phyloP scores from a whole-genome alignment of 1,284 basidiomycete genomes.

The Boletus smithii region DNA sequence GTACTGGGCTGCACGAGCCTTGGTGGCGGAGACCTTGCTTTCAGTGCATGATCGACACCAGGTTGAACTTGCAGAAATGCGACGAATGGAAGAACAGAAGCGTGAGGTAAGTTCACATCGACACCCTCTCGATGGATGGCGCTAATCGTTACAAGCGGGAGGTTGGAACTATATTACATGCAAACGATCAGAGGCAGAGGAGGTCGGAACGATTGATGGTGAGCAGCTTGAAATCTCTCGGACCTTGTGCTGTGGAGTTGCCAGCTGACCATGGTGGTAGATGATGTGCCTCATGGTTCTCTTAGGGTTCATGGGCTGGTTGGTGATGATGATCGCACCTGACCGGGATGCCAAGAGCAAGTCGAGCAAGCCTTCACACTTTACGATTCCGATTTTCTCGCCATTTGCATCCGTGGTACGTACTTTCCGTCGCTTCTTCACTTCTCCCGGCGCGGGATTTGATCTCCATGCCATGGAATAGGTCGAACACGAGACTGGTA shows the following conservation, averaged over 20 bases:
- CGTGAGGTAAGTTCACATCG: slow-evolving; percentile 39
- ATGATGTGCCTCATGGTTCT: slow-evolving; percentile 40
- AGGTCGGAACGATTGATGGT: slow-evolving; percentile 55
- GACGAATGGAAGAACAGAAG: slow-evolving; percentile 42
- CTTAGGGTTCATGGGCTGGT: slow-evolving; percentile 42
- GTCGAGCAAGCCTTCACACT: slow-evolving; percentile 44
- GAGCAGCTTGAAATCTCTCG: slow-evolving; percentile 20
- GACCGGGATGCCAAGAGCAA: slow-evolving; percentile 22
- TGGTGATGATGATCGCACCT: slow-evolving; percentile 31
- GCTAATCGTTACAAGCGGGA: slow-evolving; percentile 39
- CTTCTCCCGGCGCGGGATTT: neutral
- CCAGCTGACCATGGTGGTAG: slow-evolving; percentile 35
- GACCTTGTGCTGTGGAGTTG: slow-evolving; percentile 1
- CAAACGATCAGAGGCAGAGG: slow-evolving; percentile 44
- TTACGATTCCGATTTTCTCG: slow-evolving; percentile 66
- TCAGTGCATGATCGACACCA: slow-evolving; percentile 45
- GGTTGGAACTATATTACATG: slow-evolving; percentile 35
- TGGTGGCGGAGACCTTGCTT: slow-evolving; percentile 57
- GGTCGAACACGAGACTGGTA: slow-evolving; percentile 63
- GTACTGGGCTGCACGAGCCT: slow-evolving; percentile 62
- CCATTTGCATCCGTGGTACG: slow-evolving; percentile 66
- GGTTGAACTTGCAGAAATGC: slow-evolving; percentile 42
- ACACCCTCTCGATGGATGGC: neutral
- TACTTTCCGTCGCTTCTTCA: slow-evolving; percentile 8
- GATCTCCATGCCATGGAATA: slow-evolving; percentile 25